Evolutionary conservation across 2,329 filamentous ascomycete species (phyloP).

Genomic region (Ophiostoma australiae): DNA sequence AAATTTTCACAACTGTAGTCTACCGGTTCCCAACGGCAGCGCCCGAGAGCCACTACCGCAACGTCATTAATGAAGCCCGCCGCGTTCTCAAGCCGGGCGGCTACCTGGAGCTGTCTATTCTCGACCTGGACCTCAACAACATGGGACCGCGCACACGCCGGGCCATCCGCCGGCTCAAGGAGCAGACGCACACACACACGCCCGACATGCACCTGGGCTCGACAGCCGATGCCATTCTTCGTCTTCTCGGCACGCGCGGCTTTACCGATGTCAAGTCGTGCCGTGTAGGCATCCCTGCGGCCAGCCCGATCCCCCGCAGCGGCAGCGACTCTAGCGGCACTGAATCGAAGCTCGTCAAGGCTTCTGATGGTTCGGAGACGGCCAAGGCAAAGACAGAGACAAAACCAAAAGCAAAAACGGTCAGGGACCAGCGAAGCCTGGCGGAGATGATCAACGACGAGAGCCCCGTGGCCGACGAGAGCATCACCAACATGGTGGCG

Average conservation of each 20-base stretch:
- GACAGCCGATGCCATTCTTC: conserved; percentile 57
- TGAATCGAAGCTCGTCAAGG: background rate
- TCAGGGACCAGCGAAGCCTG: conserved; percentile 49
- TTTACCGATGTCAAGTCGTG: conserved; percentile 71
- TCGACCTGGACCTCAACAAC: conserved; percentile 76
- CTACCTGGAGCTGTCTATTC: conserved; percentile 70
- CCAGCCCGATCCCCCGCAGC: conserved; percentile 41
- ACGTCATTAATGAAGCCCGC: conserved; percentile 68
- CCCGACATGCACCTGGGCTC: conserved; percentile 57
- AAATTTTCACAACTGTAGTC: conserved; percentile 71
- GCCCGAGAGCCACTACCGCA: conserved; percentile 63
- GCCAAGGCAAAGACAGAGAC: background rate
- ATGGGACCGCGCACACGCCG: conserved; percentile 70
- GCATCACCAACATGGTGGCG: conserved; percentile 87
- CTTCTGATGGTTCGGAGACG: too few species aligned
- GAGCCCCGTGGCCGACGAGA: conserved; percentile 68
- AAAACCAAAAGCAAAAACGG: conserved; percentile 33
- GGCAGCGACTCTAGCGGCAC: conserved; percentile 14
- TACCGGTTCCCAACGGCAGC: conserved; percentile 70
- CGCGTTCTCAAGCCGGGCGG: conserved; percentile 73
- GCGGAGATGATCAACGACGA: conserved; percentile 70
- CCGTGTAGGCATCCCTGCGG: conserved; percentile 71
- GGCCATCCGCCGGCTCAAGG: conserved; percentile 65
- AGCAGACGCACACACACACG: conserved; percentile 59
- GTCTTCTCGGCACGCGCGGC: conserved; percentile 61